Evolutionary conservation across 2,329 filamentous ascomycete species (phyloP).

Genomic region (Verticillium albo-atrum): DNA sequence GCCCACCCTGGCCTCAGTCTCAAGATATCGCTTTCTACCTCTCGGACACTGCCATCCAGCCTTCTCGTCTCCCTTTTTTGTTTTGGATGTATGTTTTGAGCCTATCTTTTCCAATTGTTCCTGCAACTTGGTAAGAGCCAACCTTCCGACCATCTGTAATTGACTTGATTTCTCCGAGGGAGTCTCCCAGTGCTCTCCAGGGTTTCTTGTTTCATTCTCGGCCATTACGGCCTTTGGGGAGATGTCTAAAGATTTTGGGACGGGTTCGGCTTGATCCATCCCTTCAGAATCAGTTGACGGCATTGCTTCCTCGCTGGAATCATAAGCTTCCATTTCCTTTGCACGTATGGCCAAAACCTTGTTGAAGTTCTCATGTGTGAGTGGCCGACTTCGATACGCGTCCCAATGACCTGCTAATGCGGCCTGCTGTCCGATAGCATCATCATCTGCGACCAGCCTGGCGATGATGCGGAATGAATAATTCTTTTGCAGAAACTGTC

Average conservation of each 20-base stretch:
- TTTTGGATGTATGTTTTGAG: neutral
- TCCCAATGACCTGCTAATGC: neutral
- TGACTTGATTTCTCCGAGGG: neutral
- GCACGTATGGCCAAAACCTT: neutral
- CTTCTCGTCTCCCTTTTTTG: neutral
- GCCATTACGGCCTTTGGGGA: neutral
- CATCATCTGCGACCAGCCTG: neutral
- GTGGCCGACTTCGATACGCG: neutral
- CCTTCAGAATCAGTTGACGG: too few relatives aligned
- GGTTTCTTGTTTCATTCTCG: neutral
- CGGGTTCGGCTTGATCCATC: too few relatives aligned
- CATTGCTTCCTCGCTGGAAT: too few relatives aligned
- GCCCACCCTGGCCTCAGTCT: neutral
- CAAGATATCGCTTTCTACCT: neutral
- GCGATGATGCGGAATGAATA: neutral
- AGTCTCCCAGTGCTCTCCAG: neutral
- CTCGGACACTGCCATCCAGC: neutral
- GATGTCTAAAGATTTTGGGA: too few relatives aligned
- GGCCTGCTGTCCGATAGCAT: neutral
- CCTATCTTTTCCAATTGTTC: neutral
- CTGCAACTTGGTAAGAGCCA: neutral
- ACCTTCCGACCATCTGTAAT: neutral
- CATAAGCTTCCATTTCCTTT: neutral
- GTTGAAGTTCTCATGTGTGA: neutral
- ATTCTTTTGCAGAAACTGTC: neutral